Percentiles rank a stretch among this genome's conserved stretches.
Evolutionary conservation across 495 filamentous ascomycete species (phyloP).

Genomic region (Tricharina praecox): DNA sequence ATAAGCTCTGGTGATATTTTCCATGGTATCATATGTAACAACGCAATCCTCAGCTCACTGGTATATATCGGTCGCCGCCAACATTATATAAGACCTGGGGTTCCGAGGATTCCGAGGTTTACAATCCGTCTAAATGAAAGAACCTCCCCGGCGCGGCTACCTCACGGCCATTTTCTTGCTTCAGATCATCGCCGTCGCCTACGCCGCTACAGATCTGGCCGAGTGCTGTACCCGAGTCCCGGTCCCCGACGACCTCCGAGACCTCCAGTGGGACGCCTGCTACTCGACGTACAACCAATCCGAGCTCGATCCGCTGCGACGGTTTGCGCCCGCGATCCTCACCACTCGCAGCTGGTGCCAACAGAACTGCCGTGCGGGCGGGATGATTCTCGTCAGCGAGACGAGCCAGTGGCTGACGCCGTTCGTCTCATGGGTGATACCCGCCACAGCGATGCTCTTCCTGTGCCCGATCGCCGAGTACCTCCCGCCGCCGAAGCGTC

Average conservation of each 20-base stretch:
- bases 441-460: constrained; percentile 18
- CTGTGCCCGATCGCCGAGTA: constrained; percentile 22
- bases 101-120: not conserved
- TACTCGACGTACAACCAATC: constrained; percentile 15
- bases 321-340: constrained; percentile 16
- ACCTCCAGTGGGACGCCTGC: constrained; percentile 18
- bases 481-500: not conserved
- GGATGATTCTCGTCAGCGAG: constrained; percentile 10
- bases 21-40: not conserved
- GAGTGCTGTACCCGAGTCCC: constrained; percentile 20
- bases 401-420: constrained; percentile 22
- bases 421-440: constrained; percentile 20
- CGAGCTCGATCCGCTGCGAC: constrained; percentile 17
- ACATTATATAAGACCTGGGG: not conserved
- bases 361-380: constrained; percentile 12
- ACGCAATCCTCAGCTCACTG: not conserved
- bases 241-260: constrained; percentile 12
- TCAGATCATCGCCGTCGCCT: not conserved
- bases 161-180: not conserved
- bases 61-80: not conserved
- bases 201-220: constrained; percentile 8
- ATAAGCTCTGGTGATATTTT: too few species aligned
- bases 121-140: not conserved
- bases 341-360: constrained; percentile 19
- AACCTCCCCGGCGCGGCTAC: not conserved